phyloP scores from a whole-genome alignment of 768 basidiomycete genomes.

The Boletus pseudopeckii region DNA sequence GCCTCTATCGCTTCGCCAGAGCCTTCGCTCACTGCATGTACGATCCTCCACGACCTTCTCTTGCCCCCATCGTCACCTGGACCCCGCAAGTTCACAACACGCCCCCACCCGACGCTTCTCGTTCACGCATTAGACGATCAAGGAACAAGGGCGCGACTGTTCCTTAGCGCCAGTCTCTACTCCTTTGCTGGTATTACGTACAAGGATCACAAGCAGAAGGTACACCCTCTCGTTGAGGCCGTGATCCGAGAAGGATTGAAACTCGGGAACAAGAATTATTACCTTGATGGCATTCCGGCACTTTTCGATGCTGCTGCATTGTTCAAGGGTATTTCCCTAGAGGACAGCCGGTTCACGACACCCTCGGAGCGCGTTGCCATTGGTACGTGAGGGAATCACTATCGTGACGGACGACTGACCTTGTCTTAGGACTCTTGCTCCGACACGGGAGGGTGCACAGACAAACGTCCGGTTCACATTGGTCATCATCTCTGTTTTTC shows the following conservation, averaged over 20 bases:
- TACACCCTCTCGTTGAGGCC: constrained; percentile 55
- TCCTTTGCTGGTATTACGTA: constrained; percentile 65
- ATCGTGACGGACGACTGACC: background rate
- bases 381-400: constrained; percentile 37
- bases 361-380: constrained; percentile 55
- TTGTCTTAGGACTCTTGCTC: constrained; percentile 56
- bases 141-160: constrained; percentile 57
- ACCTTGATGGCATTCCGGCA: constrained; percentile 68
- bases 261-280: constrained; percentile 73
- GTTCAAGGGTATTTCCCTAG: constrained; percentile 33
- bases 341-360: constrained; percentile 32
- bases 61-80: constrained; percentile 16
- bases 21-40: constrained; percentile 51
- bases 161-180: constrained; percentile 70
- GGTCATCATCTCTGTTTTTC: constrained; percentile 72
- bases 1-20: constrained; percentile 36
- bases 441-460: constrained; percentile 68
- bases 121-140: constrained; percentile 23
- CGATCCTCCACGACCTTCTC: constrained; percentile 54
- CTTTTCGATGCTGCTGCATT: constrained; percentile 54
- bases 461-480: constrained; percentile 55
- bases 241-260: constrained; percentile 84
- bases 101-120: constrained; percentile 40
- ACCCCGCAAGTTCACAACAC: constrained; percentile 12
- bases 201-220: constrained; percentile 61